Base-by-base conservation (phyloP, 345 rosid genomes). In the Camelina neglecta region DNA sequence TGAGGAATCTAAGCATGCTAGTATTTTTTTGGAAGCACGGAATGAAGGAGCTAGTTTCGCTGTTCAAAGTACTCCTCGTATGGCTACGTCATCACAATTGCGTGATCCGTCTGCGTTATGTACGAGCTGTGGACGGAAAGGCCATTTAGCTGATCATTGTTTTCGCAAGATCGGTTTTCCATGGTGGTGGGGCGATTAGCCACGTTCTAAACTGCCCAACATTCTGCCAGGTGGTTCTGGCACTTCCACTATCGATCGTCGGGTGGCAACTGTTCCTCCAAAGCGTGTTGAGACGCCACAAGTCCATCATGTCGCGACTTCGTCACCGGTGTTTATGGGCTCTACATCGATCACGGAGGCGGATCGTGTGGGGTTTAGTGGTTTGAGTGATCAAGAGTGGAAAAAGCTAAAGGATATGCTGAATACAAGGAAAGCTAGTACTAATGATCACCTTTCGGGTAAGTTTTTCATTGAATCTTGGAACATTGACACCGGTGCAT, bases 21-120 rank as follows among this genome's bases (percentile, higher is more conserved):
- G 15, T 4, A 10, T n/a, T 2, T 1, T 38, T 1, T 0, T 36
- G 0, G 48, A 60, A 4, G 47, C 20, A 5, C 4, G 16, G 0
- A 4, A 2, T 0, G 26, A 20, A 0, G n/a, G 4, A 0, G 48
- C 0, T 0, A 60, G 31, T 2, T 60, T 60, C 11, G 65, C 29
- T 0, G 65, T 57, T 7, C 61, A 24, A 24, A 24, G 26, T 24
- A 3, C 26, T 24, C 26, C 26, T 24, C 26, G 26, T 24, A 24
- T 24, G 26, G 26, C 26, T 24, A 3, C 2, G 26, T 24, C 26
- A 24, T 24, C 26, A 24, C 26, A 2, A 1, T 24, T 24, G 2
- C 26, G 26, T 24, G 26, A 24, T 2, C 26, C 26, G 26, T 35
- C 38, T 2, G 18, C 29, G 4, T 4, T 31, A 4, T 58, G 62